Evolutionary conservation across 345 rosid species (phyloP), one percentile per base, ranked within the genome.

Genomic region (Trapa incisa): DNA sequence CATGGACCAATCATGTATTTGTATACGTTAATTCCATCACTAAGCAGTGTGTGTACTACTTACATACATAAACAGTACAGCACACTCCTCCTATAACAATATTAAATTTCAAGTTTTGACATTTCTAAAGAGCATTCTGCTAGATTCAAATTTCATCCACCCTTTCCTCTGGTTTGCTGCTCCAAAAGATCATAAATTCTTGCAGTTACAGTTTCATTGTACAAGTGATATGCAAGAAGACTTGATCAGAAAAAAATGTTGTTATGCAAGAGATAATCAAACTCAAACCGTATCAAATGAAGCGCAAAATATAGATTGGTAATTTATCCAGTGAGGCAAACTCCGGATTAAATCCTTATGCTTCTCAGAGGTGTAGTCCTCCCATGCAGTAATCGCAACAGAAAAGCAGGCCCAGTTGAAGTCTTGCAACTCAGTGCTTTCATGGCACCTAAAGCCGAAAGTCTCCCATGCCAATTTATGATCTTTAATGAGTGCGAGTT

Each of bases 281-380:
- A 57, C 45, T 69, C 64, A 75, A 58, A 60, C 56, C 64, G 60
- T 66, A 7, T 32, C 54, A 2, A 64, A 71, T 70, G 71, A 54
- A 15, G 79, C 67, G 61, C 65, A 56, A 69, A 73, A 80, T 65
- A 87, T 75, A 43, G 83, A 75, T 62, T 80, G 81, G 67, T 81
- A 77, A 42, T 68, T 64, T 82, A 69, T 80, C 97, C 96, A 90
- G 11, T 72, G 65, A 29, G 97, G 85, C 70, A 88, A 77, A 72
- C 91, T 87, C 43, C 64, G 56, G n/a, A 71, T 62, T 32, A 94
- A 69, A 43, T 84, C 72, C 68, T 75, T 68, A 11, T 67, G 78
- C 69, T 86, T 79, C 76, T 75, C 80, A 39, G 50, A 3, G 1
- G 74, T 72, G 72, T 87, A 86, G 60, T 70, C 81, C 72, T 83